Evolutionary conservation across 495 filamentous ascomycete genomes (phyloP).

Genomic region (Durotheca rogersii): DNA sequence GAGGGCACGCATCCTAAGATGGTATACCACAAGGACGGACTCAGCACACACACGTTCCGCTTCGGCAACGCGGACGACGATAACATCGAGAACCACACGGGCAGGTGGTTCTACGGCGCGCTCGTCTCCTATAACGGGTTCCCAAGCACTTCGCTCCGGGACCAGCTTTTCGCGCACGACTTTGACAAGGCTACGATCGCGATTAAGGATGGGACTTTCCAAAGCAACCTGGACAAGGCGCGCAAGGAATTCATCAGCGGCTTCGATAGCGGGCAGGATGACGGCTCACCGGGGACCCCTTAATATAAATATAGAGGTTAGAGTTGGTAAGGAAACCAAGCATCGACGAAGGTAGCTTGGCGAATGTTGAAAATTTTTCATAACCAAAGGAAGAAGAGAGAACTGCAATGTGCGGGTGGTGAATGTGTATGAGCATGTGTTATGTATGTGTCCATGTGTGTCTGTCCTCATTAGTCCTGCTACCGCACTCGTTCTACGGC

Average conservation of each 20-base stretch:
- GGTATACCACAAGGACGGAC: conserved; percentile 49
- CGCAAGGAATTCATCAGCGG: conserved; percentile 32
- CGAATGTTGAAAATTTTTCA: too few species aligned
- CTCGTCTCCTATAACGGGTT: conserved; percentile 45
- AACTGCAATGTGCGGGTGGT: too few species aligned
- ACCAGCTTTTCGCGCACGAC: conserved; percentile 29
- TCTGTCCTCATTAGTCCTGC: conserved; percentile 63
- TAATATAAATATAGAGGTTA: too few species aligned
- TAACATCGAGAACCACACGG: conserved; percentile 42
- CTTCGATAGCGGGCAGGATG: conserved; percentile 42
- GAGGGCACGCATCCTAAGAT: conserved; percentile 47
- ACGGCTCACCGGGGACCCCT: conserved; percentile 43
- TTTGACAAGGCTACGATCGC: conserved; percentile 38
- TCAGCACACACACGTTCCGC: conserved; percentile 45
- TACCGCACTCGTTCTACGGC: conserved; percentile 50
- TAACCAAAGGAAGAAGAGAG: too few species aligned
- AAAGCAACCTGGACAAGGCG: conserved; percentile 32
- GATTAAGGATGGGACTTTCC: conserved; percentile 41
- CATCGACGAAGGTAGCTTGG: too few species aligned
- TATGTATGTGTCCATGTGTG: too few species aligned
- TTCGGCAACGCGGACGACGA: conserved; percentile 43
- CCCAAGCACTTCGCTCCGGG: conserved; percentile 30
- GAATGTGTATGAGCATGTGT: too few species aligned
- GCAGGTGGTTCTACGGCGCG: conserved; percentile 42
- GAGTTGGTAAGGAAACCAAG: too few species aligned